These are phyloP conservation scores for Vitis labrusca DNA, from an alignment of 164 flowering plant species.

Conservation along the genomic window DNA sequence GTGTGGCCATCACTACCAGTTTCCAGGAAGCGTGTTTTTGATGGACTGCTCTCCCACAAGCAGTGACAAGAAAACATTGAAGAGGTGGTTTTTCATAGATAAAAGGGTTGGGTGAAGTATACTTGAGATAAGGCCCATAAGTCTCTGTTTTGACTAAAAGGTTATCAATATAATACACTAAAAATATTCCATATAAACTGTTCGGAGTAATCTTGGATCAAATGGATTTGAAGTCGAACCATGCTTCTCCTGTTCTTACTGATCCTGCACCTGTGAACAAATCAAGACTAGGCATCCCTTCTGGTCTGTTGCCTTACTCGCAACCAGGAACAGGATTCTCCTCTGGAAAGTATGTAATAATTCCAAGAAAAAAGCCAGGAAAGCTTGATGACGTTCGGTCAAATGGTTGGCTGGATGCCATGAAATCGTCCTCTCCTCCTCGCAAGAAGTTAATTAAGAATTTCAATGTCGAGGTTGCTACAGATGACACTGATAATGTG, in stretches of 20 bases:
- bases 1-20: constrained; percentile 17
- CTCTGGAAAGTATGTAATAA: constrained; percentile 25
- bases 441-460: constrained; percentile 57
- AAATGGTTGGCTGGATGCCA: constrained; percentile 76
- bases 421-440: constrained; percentile 81
- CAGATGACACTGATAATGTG: constrained; percentile 46
- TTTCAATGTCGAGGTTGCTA: constrained; percentile 33
- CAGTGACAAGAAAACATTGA: constrained; percentile 59
- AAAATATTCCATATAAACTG: neutral
- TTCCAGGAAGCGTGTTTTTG: constrained; percentile 42
- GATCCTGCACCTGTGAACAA: constrained; percentile 66
- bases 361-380: constrained; percentile 56
- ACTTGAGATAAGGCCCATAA: neutral
- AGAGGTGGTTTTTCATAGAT: constrained; percentile 75
- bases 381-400: constrained; percentile 62
- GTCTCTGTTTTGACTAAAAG: neutral
- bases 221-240: constrained; percentile 56
- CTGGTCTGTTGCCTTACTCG: constrained; percentile 44
- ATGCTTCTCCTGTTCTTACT: constrained; percentile 66
- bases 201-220: constrained; percentile 13
- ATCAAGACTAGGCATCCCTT: constrained; percentile 63
- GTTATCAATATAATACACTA: neutral
- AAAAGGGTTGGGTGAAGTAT: constrained; percentile 48
- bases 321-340: constrained; percentile 34
- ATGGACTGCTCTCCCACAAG: constrained; percentile 55